Evolutionary conservation across 495 filamentous ascomycete species (phyloP), one percentile per base, ranked within the genome.

Genomic region (Talaromyces thailandensis): DNA sequence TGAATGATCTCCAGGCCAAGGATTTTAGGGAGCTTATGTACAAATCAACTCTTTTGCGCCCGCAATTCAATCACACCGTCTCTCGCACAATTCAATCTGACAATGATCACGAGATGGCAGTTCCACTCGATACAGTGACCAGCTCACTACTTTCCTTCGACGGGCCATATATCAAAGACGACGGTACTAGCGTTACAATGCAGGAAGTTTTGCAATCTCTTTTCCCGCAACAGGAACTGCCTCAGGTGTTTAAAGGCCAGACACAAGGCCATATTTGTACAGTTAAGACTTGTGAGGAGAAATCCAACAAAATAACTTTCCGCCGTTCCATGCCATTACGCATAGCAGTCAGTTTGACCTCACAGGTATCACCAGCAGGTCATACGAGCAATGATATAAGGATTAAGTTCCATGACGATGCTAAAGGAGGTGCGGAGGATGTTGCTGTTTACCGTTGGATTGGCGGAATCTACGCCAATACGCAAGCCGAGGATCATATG

Each of bases 401-500:
- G 0, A 64, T 78, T 35, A 18, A 55, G 0, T 76, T 75, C 32
- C 12, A 56, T 2, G 66, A 73, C 55, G 11, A 37, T 1, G 14
- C 35, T 3, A 64, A 1, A 68, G 65, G 63, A 1, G 69, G 66
- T 1, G 26, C 55, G 1, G 11, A 52, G 2, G 32, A 60, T 3
- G 50, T 31, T 0, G 75, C 70, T 1, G 31, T 40, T 2, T 79
- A 79, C 64, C 73, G 76, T 24, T 79, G 77, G 77, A 63, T 79
- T 9, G 77, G 77, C 0, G 77, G 77, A 0, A 66, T 76, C n/a
- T 79, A 79, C 55, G 60, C 60, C 6, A 26, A 51, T 35, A 14
- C 8, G 31, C 21, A 64, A 6, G 21, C 70, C 2, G 16, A 31
- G n/a, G 37, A 0, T 24, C 14, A 31, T 16, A n/a, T 14, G 14